Conservation (phyloP, 1,139 yeast genomes). For the Scheffersomyces lignicola region DNA sequence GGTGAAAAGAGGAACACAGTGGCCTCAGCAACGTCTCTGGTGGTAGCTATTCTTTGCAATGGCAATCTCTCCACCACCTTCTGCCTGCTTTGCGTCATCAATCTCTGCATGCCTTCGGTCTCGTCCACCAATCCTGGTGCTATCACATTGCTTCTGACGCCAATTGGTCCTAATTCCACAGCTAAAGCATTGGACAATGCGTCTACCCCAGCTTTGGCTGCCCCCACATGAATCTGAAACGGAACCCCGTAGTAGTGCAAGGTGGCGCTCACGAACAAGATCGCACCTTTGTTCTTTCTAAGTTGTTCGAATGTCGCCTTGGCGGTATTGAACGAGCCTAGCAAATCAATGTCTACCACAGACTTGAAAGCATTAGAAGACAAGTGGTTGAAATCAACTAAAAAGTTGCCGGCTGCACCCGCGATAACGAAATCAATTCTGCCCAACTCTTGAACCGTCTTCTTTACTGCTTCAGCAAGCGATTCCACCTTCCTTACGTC, state of each 20-base stretch:
- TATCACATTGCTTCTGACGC: conserved; percentile 74
- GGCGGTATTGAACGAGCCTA: conserved; percentile 85
- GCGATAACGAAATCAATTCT: conserved; percentile 82
- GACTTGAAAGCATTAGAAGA: conserved; percentile 85
- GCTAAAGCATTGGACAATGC: conserved; percentile 81
- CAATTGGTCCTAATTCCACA: conserved; percentile 86
- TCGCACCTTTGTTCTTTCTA: conserved; percentile 61
- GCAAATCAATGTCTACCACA: conserved; percentile 77
- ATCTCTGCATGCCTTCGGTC: conserved; percentile 76
- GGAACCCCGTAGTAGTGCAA: conserved; percentile 87
- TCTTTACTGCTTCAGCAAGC: conserved; percentile 59
- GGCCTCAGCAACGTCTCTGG: conserved; percentile 80
- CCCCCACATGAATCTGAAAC: conserved; percentile 82
- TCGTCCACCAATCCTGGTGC: conserved; percentile 87
- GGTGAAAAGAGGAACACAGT: conserved; percentile 79
- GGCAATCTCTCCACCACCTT: conserved; percentile 49
- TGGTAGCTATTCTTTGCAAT: conserved; percentile 68
- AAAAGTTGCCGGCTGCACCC: conserved; percentile 94
- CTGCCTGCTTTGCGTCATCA: conserved; percentile 23
- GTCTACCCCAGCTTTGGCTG: conserved; percentile 94
- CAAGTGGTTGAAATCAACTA: conserved; percentile 74
- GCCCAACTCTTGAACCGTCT: conserved; percentile 66
- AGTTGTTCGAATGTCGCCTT: conserved; percentile 76
- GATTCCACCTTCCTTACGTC: conserved; percentile 74
- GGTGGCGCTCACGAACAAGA: conserved; percentile 84